Evolutionary conservation across 1,284 basidiomycete genomes (phyloP).

Genomic region (Heliocybe sulcata): DNA sequence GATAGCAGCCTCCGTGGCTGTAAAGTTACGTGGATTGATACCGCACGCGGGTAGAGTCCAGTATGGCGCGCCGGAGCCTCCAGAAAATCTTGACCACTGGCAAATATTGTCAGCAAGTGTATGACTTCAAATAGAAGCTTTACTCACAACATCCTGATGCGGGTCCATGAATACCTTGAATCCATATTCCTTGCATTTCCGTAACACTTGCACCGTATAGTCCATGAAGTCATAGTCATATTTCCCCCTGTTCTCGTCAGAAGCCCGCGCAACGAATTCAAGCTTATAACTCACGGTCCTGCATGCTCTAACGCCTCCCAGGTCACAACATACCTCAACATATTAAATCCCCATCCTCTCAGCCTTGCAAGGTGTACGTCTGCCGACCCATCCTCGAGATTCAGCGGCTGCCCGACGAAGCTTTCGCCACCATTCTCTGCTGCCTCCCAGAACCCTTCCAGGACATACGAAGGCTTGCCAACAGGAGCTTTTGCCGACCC

Average conservation of each 20-base stretch:
- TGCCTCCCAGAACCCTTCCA: slow-evolving; percentile 85
- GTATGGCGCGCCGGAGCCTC: slow-evolving; percentile 92
- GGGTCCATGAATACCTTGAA: slow-evolving; percentile 95
- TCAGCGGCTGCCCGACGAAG: slow-evolving; percentile 76
- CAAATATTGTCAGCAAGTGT: slow-evolving; percentile 4
- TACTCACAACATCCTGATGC: slow-evolving; percentile 90
- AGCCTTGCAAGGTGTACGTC: slow-evolving; percentile 87
- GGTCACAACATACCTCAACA: slow-evolving; percentile 86
- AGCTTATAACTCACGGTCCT: slow-evolving; percentile 71
- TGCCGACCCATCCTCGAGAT: slow-evolving; percentile 78
- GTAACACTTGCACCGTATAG: slow-evolving; percentile 81
- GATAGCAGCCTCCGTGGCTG: slow-evolving; percentile 80
- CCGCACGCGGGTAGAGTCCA: slow-evolving; percentile 95
- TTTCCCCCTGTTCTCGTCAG: slow-evolving; percentile 51
- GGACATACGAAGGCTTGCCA: slow-evolving; percentile 56
- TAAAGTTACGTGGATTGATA: slow-evolving; percentile 81
- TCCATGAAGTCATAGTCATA: slow-evolving; percentile 93
- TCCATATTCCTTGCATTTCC: slow-evolving; percentile 92
- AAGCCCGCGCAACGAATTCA: neutral
- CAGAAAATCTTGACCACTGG: slow-evolving; percentile 96
- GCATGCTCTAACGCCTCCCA: slow-evolving; percentile 95
- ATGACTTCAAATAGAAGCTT: slow-evolving; percentile 1
- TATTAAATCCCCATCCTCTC: slow-evolving; percentile 91
- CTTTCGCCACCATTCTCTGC: slow-evolving; percentile 69
- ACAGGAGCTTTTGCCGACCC: slow-evolving; percentile 83